These are phyloP conservation scores for Talaromyces adpressus DNA, from an alignment of 495 filamentous ascomycete species.

Conservation along the genomic window DNA sequence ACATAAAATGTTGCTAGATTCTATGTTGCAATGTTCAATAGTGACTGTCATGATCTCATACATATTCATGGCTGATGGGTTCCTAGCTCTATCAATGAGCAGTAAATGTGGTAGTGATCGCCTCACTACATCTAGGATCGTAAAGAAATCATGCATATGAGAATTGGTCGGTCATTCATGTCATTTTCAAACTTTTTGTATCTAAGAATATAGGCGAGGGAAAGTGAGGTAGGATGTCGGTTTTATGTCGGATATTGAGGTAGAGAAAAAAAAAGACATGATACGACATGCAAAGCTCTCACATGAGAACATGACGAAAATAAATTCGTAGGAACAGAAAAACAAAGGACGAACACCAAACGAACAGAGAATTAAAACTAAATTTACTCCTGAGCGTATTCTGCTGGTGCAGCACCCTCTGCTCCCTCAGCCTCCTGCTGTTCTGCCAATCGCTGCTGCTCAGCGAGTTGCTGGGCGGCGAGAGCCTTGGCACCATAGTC, in stretches of 20 bases:
- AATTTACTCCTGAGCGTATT: constrained; percentile 38
- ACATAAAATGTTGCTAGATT: neutral
- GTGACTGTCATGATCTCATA: neutral
- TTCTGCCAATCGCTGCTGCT: constrained; percentile 60
- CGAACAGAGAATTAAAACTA: constrained; percentile 14
- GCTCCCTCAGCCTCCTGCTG: constrained; percentile 46
- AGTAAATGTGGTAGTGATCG: neutral
- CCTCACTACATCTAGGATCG: neutral
- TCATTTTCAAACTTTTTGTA: constrained; percentile 2
- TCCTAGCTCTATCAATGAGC: neutral
- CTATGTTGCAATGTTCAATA: neutral
- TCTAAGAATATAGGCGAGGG: constrained; percentile 1
- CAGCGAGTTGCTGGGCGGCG: constrained; percentile 75
- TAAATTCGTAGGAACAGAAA: constrained; percentile 17
- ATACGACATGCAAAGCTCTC: constrained; percentile 4
- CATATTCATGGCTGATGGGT: neutral
- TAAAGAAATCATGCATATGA: neutral
- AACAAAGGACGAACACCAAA: constrained; percentile 16
- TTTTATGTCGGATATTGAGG: constrained; percentile 31
- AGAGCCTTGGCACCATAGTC: constrained; percentile 98
- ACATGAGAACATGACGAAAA: constrained; percentile 1
- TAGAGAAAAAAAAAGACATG: constrained; percentile 16
- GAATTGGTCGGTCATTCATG: constrained; percentile 4
- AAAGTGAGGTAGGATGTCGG: constrained; percentile 13
- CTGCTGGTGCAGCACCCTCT: constrained; percentile 26